A percentile compares a stretch with the other conserved stretches of the same genome.
Evolutionary conservation across 164 flowering plant species (phyloP).

Genomic region (Berberis thunbergii): DNA sequence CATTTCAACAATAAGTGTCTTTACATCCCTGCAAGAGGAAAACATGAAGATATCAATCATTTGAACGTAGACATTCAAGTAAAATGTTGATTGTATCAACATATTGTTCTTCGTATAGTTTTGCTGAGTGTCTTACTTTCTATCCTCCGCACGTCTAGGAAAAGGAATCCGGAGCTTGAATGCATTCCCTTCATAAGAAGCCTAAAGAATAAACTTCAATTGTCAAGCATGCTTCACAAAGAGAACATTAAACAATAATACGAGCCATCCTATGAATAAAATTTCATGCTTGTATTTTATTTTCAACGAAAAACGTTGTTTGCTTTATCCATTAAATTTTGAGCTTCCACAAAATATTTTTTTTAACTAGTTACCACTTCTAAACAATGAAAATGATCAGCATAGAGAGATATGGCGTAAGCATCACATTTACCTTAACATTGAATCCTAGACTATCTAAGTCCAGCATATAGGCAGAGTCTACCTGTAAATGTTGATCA

Average conservation of each 20-base stretch:
- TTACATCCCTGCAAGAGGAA: constrained; percentile 59
- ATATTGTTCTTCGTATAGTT: too few relatives aligned
- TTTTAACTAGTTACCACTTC: neutral
- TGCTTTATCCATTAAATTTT: neutral
- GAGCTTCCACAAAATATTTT: neutral
- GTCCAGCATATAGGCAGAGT: constrained; percentile 77
- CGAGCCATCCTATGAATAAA: neutral
- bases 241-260: neutral
- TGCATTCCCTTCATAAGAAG: constrained; percentile 54
- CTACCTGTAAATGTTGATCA: constrained; percentile 47
- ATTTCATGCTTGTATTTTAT: neutral
- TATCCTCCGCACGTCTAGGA: constrained; percentile 74
- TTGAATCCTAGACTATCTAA: constrained; percentile 89
- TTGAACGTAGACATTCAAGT: neutral
- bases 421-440: constrained; percentile 56
- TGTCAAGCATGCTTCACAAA: neutral
- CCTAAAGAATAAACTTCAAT: constrained; percentile 28
- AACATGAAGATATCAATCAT: neutral
- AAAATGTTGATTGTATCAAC: neutral
- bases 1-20: constrained; percentile 80
- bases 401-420: neutral
- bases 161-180: constrained; percentile 91
- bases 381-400: neutral
- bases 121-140: constrained; percentile 53
- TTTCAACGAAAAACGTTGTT: neutral